Conservation (phyloP, 768 basidiomycete species). For the Sporobolomyces roseus region DNA sequence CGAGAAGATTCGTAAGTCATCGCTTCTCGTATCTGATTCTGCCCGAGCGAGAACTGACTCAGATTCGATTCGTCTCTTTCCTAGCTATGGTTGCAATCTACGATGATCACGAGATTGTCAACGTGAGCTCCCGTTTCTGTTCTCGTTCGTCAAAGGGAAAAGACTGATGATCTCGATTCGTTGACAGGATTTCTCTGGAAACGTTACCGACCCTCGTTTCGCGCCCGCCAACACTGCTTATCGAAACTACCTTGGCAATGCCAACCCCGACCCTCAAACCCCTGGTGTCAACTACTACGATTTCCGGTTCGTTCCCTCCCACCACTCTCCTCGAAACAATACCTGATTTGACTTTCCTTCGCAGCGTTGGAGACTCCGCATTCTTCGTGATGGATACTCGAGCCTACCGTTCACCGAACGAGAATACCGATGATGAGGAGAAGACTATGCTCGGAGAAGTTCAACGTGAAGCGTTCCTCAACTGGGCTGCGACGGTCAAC, state of each 20-base stretch:
- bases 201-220: slow-evolving; percentile 59
- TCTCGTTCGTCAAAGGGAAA: not conserved
- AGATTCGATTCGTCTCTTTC: not conserved
- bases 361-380: slow-evolving; percentile 61
- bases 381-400: slow-evolving; percentile 78
- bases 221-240: slow-evolving; percentile 62
- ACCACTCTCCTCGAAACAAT: not conserved
- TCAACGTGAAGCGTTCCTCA: slow-evolving; percentile 61
- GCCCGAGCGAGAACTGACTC: not conserved
- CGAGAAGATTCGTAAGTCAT: slow-evolving; percentile 59
- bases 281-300: slow-evolving; percentile 57
- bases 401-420: slow-evolving; percentile 56
- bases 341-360: not conserved
- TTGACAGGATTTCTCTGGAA: slow-evolving; percentile 45
- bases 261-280: slow-evolving; percentile 44
- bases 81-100: slow-evolving; percentile 52
- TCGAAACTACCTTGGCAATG: slow-evolving; percentile 61
- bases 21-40: not conserved
- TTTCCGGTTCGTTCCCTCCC: slow-evolving; percentile 40
- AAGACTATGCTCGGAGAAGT: slow-evolving; percentile 67
- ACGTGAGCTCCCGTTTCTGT: slow-evolving; percentile 5
- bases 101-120: slow-evolving; percentile 55
- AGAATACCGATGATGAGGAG: slow-evolving; percentile 46
- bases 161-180: no score
- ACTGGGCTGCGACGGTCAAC: slow-evolving; percentile 68